phyloP scores from a whole-genome alignment of 768 basidiomycete genomes.

The Mycena vulgaris region DNA sequence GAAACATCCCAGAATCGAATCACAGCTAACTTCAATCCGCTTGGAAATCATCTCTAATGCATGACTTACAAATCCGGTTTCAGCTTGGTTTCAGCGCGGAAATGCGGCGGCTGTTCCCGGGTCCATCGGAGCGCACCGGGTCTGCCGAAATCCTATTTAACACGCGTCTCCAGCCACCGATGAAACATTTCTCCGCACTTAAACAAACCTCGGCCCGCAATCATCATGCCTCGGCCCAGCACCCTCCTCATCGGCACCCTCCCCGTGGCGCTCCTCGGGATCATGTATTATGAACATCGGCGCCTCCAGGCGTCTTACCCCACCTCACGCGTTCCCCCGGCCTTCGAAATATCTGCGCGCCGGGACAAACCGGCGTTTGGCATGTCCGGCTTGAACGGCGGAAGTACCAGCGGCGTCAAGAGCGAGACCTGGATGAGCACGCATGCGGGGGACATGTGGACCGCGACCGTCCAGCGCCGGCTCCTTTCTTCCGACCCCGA shows the following conservation, averaged over 20 bases:
- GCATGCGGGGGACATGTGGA: conserved; percentile 25
- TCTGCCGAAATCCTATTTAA: not conserved
- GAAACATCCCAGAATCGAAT: no score
- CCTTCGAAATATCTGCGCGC: conserved; percentile 23
- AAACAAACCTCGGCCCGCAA: not conserved
- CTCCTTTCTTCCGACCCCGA: not conserved
- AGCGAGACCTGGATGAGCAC: conserved; percentile 15
- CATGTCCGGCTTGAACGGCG: no score
- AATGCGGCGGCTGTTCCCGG: not conserved
- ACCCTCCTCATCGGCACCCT: not conserved
- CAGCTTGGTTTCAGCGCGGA: no score
- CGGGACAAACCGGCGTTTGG: conserved; percentile 23
- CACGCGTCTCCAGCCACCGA: not conserved
- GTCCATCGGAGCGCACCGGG: conserved; percentile 2
- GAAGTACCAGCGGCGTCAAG: no score
- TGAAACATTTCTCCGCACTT: not conserved
- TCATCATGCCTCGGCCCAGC: conserved; percentile 2
- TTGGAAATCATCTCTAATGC: no score
- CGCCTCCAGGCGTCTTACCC: conserved; percentile 17
- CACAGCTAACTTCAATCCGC: no score
- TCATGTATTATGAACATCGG: conserved; percentile 14
- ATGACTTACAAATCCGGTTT: no score
- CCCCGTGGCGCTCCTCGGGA: conserved; percentile 6
- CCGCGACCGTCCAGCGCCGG: conserved; percentile 14
- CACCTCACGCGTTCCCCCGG: conserved; percentile 10